Conservation (phyloP, 1,284 basidiomycete species). For the Schizophyllum amplum region DNA sequence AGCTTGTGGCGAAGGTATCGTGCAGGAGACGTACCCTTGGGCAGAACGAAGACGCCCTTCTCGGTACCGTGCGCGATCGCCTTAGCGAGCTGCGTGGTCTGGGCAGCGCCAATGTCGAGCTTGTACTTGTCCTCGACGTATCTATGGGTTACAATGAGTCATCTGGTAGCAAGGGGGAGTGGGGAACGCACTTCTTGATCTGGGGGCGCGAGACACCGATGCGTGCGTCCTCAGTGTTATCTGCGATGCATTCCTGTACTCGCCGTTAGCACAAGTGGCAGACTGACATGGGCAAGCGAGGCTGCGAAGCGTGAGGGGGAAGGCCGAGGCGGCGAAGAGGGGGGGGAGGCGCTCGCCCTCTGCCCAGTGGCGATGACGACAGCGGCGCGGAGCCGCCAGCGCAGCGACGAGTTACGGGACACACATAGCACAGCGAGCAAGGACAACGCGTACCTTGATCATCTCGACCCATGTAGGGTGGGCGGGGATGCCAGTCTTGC, state of each 20-base stretch:
- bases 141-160: conserved; percentile 28
- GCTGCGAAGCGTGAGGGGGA: neutral
- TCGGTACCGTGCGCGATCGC: conserved; percentile 78
- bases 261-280: conserved; percentile 10
- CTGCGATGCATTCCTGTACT: conserved; percentile 72
- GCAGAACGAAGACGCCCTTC: conserved; percentile 74
- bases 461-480: conserved; percentile 72
- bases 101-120: conserved; percentile 69
- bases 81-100: conserved; percentile 73
- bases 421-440: conserved; percentile 8
- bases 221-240: conserved; percentile 71
- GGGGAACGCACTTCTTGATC: conserved; percentile 74
- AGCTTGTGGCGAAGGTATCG: neutral
- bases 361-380: neutral
- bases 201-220: conserved; percentile 82
- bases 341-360: neutral
- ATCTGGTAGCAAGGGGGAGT: neutral
- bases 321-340: neutral
- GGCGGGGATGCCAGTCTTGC: conserved; percentile 30
- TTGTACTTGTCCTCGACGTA: conserved; percentile 77
- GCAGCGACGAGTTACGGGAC: conserved; percentile 1
- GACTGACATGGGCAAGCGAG: conserved; percentile 3
- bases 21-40: conserved; percentile 58
- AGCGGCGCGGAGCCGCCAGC: neutral
- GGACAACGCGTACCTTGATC: conserved; percentile 53